phyloP scores from a whole-genome alignment of 2,329 filamentous ascomycete species.

The Coniochaeta sp. region DNA sequence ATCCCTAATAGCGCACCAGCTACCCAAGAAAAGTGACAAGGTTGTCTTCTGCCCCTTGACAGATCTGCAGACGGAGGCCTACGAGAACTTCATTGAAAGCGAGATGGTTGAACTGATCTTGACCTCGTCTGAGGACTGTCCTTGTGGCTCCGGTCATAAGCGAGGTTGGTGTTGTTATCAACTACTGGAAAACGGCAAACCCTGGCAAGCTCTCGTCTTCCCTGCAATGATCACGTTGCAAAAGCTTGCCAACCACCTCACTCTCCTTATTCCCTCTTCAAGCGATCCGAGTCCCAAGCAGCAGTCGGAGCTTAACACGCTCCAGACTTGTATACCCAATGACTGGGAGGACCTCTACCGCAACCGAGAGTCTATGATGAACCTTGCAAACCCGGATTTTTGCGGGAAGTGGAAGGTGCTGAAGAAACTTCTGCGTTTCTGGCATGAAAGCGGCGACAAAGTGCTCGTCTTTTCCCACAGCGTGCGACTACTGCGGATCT shows the following conservation, averaged over 20 bases:
- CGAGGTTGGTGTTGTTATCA: slow-evolving; percentile 76
- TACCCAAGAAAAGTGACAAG: slow-evolving; percentile 89
- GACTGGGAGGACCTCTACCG: slow-evolving; percentile 68
- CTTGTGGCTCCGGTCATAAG: slow-evolving; percentile 61
- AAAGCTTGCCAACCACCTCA: slow-evolving; percentile 90
- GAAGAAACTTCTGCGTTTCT: slow-evolving; percentile 78
- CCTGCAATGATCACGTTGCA: slow-evolving; percentile 76
- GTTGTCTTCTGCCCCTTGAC: slow-evolving; percentile 95
- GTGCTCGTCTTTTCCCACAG: slow-evolving; percentile 94
- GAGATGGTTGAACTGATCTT: slow-evolving; percentile 64
- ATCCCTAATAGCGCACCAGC: slow-evolving; percentile 79
- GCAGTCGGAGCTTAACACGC: slow-evolving; percentile 64
- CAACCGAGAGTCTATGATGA: slow-evolving; percentile 70
- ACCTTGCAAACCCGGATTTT: slow-evolving; percentile 79
- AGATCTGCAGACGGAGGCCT: slow-evolving; percentile 71
- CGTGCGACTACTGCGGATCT: slow-evolving; percentile 74
- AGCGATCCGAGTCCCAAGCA: slow-evolving; percentile 65
- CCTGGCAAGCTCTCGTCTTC: slow-evolving; percentile 76
- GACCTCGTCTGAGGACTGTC: slow-evolving; percentile 58
- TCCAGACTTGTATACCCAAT: slow-evolving; percentile 69
- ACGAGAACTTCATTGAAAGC: slow-evolving; percentile 73
- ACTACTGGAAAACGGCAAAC: slow-evolving; percentile 50
- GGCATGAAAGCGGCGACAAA: slow-evolving; percentile 86
- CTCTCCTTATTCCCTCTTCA: slow-evolving; percentile 66
- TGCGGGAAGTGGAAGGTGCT: slow-evolving; percentile 97